phyloP scores from a whole-genome alignment of 1,284 basidiomycete genomes.

The Heliocybe sulcata region DNA sequence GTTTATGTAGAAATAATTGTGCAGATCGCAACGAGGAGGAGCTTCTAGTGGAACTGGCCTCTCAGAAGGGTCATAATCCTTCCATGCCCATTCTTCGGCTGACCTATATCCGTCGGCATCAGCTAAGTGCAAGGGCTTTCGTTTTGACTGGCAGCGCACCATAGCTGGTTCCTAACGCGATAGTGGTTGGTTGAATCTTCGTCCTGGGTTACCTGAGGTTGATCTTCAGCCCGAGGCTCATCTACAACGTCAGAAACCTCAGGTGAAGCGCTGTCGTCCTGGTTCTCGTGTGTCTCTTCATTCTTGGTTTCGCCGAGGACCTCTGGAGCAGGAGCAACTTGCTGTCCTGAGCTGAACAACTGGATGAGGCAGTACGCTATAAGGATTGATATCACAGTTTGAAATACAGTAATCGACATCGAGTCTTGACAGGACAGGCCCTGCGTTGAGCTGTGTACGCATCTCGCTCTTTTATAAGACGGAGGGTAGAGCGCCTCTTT shows the following conservation, averaged over 20 bases:
- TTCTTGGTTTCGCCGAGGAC: not conserved
- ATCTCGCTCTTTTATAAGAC: too few relatives aligned
- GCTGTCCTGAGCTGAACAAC: not conserved
- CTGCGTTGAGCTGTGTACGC: too few relatives aligned
- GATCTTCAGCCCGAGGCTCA: too few relatives aligned
- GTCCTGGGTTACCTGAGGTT: too few relatives aligned
- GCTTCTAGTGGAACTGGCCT: not conserved
- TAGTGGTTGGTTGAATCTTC: not conserved
- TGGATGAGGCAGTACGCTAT: not conserved
- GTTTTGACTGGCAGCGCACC: not conserved
- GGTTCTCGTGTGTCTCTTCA: not conserved
- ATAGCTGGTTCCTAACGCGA: not conserved
- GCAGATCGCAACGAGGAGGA: not conserved
- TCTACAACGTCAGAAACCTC: too few relatives aligned
- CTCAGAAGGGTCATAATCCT: not conserved
- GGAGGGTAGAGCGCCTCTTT: too few relatives aligned
- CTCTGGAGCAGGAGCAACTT: not conserved
- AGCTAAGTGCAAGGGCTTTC: not conserved
- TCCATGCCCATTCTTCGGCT: not conserved
- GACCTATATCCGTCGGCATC: not conserved
- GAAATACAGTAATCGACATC: not conserved
- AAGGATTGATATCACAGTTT: not conserved
- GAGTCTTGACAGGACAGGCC: not conserved
- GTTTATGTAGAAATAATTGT: conserved; percentile 1
- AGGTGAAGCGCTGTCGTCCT: too few relatives aligned